Evolutionary conservation across 164 flowering plant genomes (phyloP).

Genomic region (Sedum album): DNA sequence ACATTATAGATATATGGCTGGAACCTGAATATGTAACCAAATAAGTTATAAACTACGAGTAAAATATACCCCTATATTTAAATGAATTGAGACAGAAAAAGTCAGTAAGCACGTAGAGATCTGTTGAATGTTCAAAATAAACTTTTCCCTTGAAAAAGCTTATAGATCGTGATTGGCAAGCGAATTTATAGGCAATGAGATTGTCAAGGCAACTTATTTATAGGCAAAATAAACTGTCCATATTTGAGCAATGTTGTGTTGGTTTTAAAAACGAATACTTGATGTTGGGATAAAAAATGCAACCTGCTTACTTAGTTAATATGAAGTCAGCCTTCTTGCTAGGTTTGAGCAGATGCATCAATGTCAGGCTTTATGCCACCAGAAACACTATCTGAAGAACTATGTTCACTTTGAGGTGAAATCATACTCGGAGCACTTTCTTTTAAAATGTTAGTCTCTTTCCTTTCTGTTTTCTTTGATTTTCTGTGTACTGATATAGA

Average conservation of each 20-base stretch:
- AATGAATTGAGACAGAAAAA: neutral
- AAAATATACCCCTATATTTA: neutral
- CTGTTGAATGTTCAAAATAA: too few species aligned
- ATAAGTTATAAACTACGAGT: neutral
- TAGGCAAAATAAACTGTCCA: too few species aligned
- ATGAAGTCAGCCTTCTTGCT: neutral
- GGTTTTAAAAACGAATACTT: too few species aligned
- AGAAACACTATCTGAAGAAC: conserved; percentile 28
- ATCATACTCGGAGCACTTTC: conserved; percentile 28
- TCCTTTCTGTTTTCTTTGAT: conserved; percentile 13
- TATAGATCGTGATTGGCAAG: too few species aligned
- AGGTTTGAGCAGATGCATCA: neutral
- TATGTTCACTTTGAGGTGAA: conserved; percentile 33
- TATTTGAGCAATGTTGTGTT: too few species aligned
- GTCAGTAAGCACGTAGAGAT: too few species aligned
- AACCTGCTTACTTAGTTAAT: neutral
- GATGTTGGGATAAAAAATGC: too few species aligned
- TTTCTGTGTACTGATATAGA: conserved; percentile 18
- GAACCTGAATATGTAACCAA: neutral
- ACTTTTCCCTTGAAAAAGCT: too few species aligned
- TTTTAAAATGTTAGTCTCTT: conserved; percentile 16
- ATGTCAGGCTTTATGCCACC: conserved; percentile 18
- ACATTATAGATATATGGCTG: neutral
- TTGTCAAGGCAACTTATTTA: too few species aligned
- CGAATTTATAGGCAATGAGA: too few species aligned